phyloP scores from a whole-genome alignment of 305 asterid species.

The Fraxinus angustifolia region DNA sequence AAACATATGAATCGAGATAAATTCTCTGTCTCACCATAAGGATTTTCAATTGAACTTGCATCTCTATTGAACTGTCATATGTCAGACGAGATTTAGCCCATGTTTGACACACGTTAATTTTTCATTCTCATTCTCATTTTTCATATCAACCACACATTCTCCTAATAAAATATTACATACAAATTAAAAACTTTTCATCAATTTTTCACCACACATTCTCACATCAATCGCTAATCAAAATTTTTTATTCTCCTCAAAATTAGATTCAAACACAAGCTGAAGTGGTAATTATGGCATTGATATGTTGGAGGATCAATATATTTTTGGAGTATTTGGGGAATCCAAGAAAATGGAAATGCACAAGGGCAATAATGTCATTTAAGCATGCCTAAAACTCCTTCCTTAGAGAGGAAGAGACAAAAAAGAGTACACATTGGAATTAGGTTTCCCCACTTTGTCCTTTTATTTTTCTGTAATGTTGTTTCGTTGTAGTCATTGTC shows the following conservation, averaged over 20 bases:
- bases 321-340: neutral
- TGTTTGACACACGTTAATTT: no score
- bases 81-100: neutral
- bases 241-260: no score
- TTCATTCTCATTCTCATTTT: no score
- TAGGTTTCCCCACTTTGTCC: conserved; percentile 30
- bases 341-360: conserved; percentile 22
- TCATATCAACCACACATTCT: no score
- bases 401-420: neutral
- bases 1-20: neutral
- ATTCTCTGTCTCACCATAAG: neutral
- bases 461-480: conserved; percentile 7
- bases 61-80: neutral
- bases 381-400: neutral
- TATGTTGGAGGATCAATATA: neutral
- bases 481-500: conserved; percentile 12
- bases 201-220: no score
- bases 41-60: neutral
- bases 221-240: no score
- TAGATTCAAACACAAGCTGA: no score
- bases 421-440: neutral
- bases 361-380: conserved; percentile 41
- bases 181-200: no score
- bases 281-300: neutral
- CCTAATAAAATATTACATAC: no score